These are phyloP conservation scores for Pelagophyceae sp. DNA, from an alignment of 352 stramenopile species.

Conservation along the genomic window DNA sequence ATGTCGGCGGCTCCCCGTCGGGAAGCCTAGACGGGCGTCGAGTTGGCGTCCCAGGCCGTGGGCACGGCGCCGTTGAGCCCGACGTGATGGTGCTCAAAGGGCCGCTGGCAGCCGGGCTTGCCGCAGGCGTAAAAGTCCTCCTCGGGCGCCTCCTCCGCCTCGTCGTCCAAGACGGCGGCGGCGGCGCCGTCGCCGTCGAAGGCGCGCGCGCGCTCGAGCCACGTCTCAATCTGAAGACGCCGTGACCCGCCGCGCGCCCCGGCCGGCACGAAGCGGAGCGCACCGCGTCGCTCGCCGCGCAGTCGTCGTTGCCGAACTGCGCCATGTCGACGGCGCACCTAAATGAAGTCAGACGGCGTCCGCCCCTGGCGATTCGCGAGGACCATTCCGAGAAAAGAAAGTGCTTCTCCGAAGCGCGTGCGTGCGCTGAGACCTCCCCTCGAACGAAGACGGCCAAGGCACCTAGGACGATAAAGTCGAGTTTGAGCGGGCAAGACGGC, in stretches of 20 bases:
- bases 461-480: too few species aligned
- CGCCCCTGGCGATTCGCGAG: background rate
- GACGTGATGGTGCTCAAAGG: slow-evolving; percentile 20
- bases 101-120: slow-evolving; percentile 11
- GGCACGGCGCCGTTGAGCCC: background rate
- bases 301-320: background rate
- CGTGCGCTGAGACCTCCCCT: too few species aligned
- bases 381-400: background rate
- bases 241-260: too few species aligned
- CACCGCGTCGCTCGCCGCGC: background rate
- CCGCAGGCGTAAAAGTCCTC: slow-evolving; percentile 2
- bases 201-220: slow-evolving; percentile 2
- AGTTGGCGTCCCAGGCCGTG: background rate
- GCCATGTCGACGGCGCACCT: background rate
- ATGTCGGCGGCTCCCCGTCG: too few species aligned
- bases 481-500: too few species aligned
- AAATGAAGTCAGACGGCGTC: background rate
- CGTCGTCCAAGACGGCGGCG: background rate
- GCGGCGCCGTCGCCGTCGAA: background rate
- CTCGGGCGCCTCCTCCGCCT: background rate
- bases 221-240: background rate
- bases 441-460: too few species aligned
- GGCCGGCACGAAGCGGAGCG: too few species aligned
- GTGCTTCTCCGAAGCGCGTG: too few species aligned
- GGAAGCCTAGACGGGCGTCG: too few species aligned